Conservation (phyloP, 345 rosid species). For the Arabidopsis arenosa region DNA sequence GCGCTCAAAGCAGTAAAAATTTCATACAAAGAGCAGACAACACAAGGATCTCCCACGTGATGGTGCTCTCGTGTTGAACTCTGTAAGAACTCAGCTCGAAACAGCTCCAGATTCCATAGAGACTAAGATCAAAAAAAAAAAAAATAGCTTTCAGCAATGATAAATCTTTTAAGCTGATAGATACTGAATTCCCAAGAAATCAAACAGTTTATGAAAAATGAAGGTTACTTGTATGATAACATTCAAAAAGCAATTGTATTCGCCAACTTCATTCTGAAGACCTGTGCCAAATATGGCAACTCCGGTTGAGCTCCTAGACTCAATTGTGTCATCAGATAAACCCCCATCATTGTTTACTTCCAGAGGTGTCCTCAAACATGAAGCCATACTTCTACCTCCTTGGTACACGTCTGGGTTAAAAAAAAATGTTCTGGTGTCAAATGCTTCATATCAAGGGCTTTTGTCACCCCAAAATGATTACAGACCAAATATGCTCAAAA, state of each 20-base stretch:
- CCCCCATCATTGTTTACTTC: constrained; percentile 45
- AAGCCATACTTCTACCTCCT: constrained; percentile 56
- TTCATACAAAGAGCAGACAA: constrained; percentile 79
- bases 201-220: constrained; percentile 21
- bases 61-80: constrained; percentile 72
- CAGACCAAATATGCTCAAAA: constrained; percentile 19
- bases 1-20: constrained; percentile 68
- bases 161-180: constrained; percentile 11
- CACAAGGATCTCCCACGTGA: constrained; percentile 98
- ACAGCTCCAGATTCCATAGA: constrained; percentile 86
- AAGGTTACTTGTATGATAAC: constrained; percentile 90
- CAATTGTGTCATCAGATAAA: constrained; percentile 48
- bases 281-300: constrained; percentile 74
- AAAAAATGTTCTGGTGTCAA: constrained; percentile 36
- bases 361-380: constrained; percentile 48
- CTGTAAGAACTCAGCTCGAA: constrained; percentile 78
- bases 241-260: constrained; percentile 96
- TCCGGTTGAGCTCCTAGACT: constrained; percentile 43
- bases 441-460: neutral
- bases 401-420: constrained; percentile 64
- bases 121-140: constrained; percentile 60
- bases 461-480: constrained; percentile 16
- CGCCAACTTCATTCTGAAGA: constrained; percentile 92
- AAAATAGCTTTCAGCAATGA: constrained; percentile 17
- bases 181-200: neutral